A percentile compares a stretch with the other conserved stretches of the same genome.
These are phyloP conservation scores for Aureobasidium subglaciale DNA, from an alignment of 2,329 filamentous ascomycete species.

Conservation along the genomic window DNA sequence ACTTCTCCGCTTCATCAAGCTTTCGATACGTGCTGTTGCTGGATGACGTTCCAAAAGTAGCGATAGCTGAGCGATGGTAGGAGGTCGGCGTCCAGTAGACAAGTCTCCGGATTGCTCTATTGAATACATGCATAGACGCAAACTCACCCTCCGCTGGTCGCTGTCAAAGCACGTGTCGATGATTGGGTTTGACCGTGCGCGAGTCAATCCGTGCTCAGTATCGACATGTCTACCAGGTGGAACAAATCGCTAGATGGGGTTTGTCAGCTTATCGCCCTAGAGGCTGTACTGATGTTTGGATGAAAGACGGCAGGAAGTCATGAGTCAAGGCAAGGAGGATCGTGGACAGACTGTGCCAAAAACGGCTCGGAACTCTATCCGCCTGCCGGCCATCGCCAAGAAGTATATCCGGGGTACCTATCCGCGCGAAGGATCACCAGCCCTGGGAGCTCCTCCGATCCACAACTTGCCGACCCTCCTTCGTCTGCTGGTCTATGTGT, in stretches of 20 bases:
- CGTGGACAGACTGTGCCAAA: no score
- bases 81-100: neutral
- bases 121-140: neutral
- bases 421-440: neutral
- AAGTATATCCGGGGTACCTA: neutral
- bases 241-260: no score
- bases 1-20: neutral
- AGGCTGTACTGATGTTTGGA: no score
- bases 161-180: neutral
- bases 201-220: no score
- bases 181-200: neutral
- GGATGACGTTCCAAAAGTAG: neutral
- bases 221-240: neutral
- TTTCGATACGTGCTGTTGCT: neutral
- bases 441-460: neutral
- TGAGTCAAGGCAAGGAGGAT: neutral
- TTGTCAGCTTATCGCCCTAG: no score
- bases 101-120: neutral
- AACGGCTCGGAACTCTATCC: neutral
- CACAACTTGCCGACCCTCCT: neutral
- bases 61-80: neutral
- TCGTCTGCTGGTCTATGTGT: neutral
- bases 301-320: neutral
- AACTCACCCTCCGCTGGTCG: neutral
- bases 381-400: neutral